Evolutionary conservation across 257 asterid species (phyloP).

Genomic region (Solanum dulcamara): DNA sequence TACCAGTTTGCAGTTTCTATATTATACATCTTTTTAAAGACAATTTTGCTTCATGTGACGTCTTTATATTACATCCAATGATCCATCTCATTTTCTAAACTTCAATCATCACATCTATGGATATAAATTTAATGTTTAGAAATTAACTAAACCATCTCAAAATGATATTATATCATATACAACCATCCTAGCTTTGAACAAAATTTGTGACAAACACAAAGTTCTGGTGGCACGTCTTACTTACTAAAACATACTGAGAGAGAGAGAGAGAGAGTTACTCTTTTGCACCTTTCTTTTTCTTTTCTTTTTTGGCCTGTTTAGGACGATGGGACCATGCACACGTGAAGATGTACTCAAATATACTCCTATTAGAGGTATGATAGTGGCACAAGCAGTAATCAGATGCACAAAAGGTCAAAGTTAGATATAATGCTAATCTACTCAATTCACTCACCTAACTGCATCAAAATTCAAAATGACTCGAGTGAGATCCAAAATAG

Average conservation of each 20-base stretch:
- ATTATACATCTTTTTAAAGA: not conserved
- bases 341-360: not conserved
- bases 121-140: not conserved
- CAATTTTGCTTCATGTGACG: not conserved
- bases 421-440: not conserved
- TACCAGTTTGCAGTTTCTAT: not conserved
- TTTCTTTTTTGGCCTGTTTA: not conserved
- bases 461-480: not conserved
- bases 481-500: not conserved
- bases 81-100: not conserved
- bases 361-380: not conserved
- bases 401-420: not conserved
- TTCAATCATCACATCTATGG: not conserved
- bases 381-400: not conserved
- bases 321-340: not conserved
- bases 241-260: not conserved
- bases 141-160: not conserved
- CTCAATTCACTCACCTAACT: not conserved
- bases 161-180: not conserved
- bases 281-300: not conserved
- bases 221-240: not conserved
- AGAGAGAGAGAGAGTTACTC: not conserved
- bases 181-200: not conserved
- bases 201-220: not conserved
- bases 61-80: not conserved